Conservation (phyloP, 2,329 filamentous ascomycete species). For the Xylaria sp. region DNA sequence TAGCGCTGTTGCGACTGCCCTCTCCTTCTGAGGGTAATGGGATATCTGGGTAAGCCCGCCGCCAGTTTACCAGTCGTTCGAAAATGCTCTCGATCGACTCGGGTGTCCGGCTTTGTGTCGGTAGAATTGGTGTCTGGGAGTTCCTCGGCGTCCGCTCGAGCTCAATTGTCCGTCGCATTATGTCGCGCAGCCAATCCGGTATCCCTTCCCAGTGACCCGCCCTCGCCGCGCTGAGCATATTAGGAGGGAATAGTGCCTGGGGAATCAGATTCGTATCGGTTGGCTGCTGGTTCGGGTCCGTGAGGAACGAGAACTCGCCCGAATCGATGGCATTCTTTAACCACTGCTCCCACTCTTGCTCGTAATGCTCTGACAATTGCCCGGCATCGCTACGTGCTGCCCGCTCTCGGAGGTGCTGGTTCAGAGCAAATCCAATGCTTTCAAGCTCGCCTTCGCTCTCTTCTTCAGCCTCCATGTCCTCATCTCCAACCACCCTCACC, state of each 20-base stretch:
- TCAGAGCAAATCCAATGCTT: conserved; percentile 66
- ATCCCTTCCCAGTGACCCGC: conserved; percentile 63
- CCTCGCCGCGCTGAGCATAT: conserved; percentile 61
- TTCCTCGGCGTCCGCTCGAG: conserved; percentile 39
- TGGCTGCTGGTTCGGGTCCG: conserved; percentile 48
- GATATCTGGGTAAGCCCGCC: conserved; percentile 42
- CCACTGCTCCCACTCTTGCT: conserved; percentile 78
- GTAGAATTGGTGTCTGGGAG: conserved; percentile 20
- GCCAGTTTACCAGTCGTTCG: conserved; percentile 26
- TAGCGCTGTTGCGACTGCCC: conserved; percentile 24
- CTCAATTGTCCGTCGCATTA: conserved; percentile 56
- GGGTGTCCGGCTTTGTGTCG: conserved; percentile 16
- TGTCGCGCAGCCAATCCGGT: conserved; percentile 59
- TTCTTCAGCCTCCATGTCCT: conserved; percentile 57
- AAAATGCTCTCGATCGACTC: conserved; percentile 25
- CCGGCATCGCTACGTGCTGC: conserved; percentile 68
- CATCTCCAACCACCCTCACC: conserved; percentile 36
- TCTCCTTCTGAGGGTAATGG: conserved; percentile 49
- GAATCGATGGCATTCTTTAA: conserved; percentile 72
- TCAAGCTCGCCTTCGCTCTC: conserved; percentile 59
- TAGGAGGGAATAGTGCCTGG: conserved; percentile 52
- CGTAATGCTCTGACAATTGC: conserved; percentile 62
- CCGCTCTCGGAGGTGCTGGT: conserved; percentile 68
- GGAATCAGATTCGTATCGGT: conserved; percentile 44
- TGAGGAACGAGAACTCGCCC: conserved; percentile 58